These are phyloP conservation scores for Plasmodium knowlesi DNA, from an alignment of 169 alveolate genomes.

Conservation along the genomic window DNA sequence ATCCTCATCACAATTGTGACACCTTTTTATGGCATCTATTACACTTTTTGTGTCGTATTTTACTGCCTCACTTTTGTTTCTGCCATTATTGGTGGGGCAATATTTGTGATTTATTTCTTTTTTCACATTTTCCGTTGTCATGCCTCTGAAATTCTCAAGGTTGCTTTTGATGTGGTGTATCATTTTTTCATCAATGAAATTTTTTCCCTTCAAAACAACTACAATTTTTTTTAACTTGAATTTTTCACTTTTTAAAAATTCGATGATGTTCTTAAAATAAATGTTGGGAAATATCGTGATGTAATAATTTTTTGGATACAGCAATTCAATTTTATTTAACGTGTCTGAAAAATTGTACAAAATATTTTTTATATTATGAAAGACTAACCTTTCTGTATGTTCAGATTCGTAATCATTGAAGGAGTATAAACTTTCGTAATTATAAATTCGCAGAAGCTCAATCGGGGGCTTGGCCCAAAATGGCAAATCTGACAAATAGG, in stretches of 20 bases:
- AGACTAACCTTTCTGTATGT: constrained; percentile 79
- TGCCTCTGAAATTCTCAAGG: constrained; percentile 43
- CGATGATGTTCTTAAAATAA: constrained; percentile 73
- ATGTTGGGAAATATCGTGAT: constrained; percentile 76
- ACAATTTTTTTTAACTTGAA: constrained; percentile 73
- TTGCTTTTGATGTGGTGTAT: constrained; percentile 21
- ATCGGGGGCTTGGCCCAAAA: constrained; percentile 83
- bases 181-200: constrained; percentile 49
- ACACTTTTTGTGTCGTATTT: constrained; percentile 4
- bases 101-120: not conserved
- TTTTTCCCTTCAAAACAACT: constrained; percentile 54
- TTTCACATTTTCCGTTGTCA: constrained; percentile 43
- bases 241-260: constrained; percentile 76
- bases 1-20: constrained; percentile 9
- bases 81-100: not conserved
- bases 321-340: constrained; percentile 74
- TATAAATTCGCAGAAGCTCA: constrained; percentile 75
- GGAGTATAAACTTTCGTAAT: constrained; percentile 78
- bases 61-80: not conserved
- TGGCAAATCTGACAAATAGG: constrained; percentile 82
- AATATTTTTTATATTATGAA: constrained; percentile 77
- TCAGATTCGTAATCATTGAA: constrained; percentile 79
- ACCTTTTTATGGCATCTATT: constrained; percentile 59
- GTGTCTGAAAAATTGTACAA: constrained; percentile 77
- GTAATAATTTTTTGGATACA: constrained; percentile 64